These are phyloP conservation scores for Stachybotrys chartarum DNA, from an alignment of 2,329 filamentous ascomycete genomes.

Conservation along the genomic window DNA sequence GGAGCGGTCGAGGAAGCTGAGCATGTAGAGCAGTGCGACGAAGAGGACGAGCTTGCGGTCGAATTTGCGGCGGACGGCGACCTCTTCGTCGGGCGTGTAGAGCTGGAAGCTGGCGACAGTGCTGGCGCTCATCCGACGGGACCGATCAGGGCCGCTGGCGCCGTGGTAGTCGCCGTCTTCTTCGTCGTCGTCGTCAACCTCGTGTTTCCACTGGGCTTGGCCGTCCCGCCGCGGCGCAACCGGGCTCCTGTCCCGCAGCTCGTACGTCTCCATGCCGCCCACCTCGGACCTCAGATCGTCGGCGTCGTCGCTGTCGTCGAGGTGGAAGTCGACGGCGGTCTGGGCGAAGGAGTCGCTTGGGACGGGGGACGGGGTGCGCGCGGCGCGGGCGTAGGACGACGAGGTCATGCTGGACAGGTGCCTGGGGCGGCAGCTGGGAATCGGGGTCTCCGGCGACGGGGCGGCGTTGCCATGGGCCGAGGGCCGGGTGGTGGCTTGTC, in stretches of 20 bases:
- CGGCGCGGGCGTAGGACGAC: constrained; percentile 14
- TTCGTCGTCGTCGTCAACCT: constrained; percentile 6
- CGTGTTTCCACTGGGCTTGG: not conserved
- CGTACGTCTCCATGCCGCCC: constrained; percentile 22
- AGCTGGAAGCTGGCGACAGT: constrained; percentile 29
- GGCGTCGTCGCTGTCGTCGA: constrained; percentile 26
- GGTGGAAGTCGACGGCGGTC: constrained; percentile 27
- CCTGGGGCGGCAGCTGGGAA: not conserved
- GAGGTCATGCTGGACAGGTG: constrained; percentile 8
- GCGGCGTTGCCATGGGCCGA: not conserved
- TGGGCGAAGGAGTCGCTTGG: constrained; percentile 28
- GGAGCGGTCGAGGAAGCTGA: constrained; percentile 79
- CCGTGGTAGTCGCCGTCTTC: constrained; percentile 4
- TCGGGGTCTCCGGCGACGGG: not conserved
- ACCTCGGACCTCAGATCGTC: constrained; percentile 23
- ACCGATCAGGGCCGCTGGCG: constrained; percentile 13
- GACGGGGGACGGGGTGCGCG: constrained; percentile 10
- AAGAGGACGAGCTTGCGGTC: constrained; percentile 74
- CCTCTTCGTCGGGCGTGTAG: constrained; percentile 63
- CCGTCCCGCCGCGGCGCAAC: not conserved
- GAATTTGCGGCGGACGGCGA: constrained; percentile 62
- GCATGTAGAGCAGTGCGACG: constrained; percentile 73
- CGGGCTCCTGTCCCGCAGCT: constrained; percentile 16
- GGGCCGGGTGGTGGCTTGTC: not conserved
- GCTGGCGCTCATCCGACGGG: constrained; percentile 16